Conservation (phyloP, 2,329 filamentous ascomycete species). For the Aspergillus transmontanensis region DNA sequence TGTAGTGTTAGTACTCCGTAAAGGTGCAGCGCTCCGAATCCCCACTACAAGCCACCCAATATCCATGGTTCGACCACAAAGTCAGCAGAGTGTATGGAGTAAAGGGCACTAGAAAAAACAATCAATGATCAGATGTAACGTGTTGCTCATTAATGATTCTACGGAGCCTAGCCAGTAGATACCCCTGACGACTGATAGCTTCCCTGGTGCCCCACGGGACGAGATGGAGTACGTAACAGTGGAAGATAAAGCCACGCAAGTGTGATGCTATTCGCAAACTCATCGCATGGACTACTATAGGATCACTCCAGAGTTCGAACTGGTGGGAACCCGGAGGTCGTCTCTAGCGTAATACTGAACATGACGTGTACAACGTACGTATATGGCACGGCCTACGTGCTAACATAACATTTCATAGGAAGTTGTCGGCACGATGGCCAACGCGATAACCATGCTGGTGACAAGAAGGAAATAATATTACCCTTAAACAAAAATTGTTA, state of each 20-base stretch:
- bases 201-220: neutral
- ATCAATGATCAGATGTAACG: neutral
- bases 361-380: neutral
- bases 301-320: neutral
- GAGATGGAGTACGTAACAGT: neutral
- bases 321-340: neutral
- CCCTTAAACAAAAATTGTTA: neutral
- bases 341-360: neutral
- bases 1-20: conserved; percentile 1
- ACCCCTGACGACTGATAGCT: neutral
- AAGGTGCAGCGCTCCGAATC: neutral
- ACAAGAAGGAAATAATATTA: neutral
- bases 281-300: neutral
- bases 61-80: neutral
- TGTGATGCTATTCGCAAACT: neutral
- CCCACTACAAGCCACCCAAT: conserved; percentile 7
- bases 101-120: neutral
- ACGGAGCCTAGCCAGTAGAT: neutral
- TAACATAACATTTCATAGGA: neutral
- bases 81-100: neutral
- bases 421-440: neutral
- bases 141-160: neutral
- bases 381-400: neutral
- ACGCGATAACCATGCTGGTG: neutral
- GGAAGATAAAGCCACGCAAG: neutral